Conservation (phyloP, 495 filamentous ascomycete species). For the Neurospora intermedia region DNA sequence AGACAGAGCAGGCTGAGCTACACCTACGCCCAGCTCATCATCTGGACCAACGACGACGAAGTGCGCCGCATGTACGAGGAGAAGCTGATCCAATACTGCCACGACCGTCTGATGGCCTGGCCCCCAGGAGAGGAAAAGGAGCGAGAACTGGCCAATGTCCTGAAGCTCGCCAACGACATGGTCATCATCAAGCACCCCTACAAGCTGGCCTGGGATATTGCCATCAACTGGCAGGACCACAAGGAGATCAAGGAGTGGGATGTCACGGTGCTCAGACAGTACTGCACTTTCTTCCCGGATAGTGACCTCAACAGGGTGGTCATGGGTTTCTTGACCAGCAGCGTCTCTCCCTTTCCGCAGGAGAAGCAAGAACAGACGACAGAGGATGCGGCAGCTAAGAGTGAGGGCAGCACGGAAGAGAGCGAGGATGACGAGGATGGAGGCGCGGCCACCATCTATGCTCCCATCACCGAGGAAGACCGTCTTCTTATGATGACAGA, state of each 20-base stretch:
- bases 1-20: conserved; percentile 56
- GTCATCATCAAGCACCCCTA: conserved; percentile 93
- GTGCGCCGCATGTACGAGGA: conserved; percentile 77
- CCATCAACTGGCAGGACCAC: conserved; percentile 79
- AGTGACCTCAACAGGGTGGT: conserved; percentile 71
- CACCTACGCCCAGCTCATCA: conserved; percentile 69
- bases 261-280: conserved; percentile 61
- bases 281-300: conserved; percentile 73
- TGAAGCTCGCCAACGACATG: conserved; percentile 72
- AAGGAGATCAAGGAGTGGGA: conserved; percentile 65
- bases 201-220: conserved; percentile 79
- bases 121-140: conserved; percentile 50
- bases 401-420: conserved; percentile 2
- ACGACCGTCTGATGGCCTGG: conserved; percentile 61
- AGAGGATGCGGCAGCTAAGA: conserved; percentile 10
- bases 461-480: conserved; percentile 55
- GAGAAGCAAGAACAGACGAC: conserved; percentile 10
- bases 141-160: conserved; percentile 56
- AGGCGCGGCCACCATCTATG: conserved; percentile 35
- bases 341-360: conserved; percentile 71
- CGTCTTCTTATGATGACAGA: conserved; percentile 73
- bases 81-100: conserved; percentile 72
- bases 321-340: conserved; percentile 67
- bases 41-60: conserved; percentile 85
- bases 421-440: conserved; percentile 45